These are phyloP conservation scores for Tympanopsis confertula DNA, from an alignment of 2,329 filamentous ascomycete species.

Conservation along the genomic window DNA sequence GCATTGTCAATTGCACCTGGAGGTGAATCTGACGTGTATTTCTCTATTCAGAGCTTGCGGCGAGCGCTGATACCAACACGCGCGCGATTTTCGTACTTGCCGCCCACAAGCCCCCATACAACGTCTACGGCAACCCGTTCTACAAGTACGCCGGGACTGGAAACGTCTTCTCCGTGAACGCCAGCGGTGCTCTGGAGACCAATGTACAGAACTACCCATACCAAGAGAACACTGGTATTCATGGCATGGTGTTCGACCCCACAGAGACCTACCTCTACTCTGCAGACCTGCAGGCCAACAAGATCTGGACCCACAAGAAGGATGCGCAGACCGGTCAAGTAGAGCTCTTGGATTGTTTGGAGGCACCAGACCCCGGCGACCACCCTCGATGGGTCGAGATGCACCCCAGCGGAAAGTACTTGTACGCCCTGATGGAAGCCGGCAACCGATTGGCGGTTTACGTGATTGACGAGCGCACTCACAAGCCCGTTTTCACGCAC, in stretches of 20 bases:
- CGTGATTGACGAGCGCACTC: constrained; percentile 62
- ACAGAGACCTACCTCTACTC: constrained; percentile 67
- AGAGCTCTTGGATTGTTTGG: constrained; percentile 59
- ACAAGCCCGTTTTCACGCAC: constrained; percentile 68
- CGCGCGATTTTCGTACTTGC: constrained; percentile 82
- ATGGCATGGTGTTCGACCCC: constrained; percentile 73
- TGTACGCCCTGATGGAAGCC: constrained; percentile 84
- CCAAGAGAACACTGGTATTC: constrained; percentile 58
- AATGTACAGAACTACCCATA: constrained; percentile 67
- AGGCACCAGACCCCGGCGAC: constrained; percentile 60
- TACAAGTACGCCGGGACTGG: constrained; percentile 76
- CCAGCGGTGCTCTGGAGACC: constrained; percentile 41
- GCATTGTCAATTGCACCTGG: not conserved
- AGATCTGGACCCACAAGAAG: constrained; percentile 77
- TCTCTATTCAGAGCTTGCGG: constrained; percentile 44
- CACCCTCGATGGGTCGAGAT: constrained; percentile 84
- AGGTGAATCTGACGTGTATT: constrained; percentile 4
- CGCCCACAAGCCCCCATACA: constrained; percentile 64
- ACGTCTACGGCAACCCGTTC: constrained; percentile 82
- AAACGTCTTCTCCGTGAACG: constrained; percentile 56
- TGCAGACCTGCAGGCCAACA: constrained; percentile 66
- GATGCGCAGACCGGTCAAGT: constrained; percentile 46
- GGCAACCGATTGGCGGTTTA: constrained; percentile 77
- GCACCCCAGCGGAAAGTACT: constrained; percentile 64
- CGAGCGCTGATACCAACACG: constrained; percentile 63